Percentiles rank a stretch among this genome's conserved stretches.
These are phyloP conservation scores for Oxytropis ochrocephala DNA, from an alignment of 306 rosid genomes.

Conservation along the genomic window DNA sequence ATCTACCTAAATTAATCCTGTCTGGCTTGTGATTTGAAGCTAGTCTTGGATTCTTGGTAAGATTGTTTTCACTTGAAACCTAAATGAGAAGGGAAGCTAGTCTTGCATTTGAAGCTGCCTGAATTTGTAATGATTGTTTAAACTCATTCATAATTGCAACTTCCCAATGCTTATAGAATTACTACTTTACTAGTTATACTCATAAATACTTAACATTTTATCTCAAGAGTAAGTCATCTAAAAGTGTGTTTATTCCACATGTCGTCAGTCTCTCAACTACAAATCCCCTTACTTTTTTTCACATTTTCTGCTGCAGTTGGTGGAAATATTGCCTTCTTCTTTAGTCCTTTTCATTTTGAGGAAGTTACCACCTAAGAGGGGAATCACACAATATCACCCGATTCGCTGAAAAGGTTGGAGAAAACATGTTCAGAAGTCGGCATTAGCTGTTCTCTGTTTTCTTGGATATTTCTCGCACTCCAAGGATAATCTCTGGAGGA, in stretches of 20 bases:
- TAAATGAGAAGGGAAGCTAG: not conserved
- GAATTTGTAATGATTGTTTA: too few species aligned
- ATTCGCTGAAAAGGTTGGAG: slow-evolving; percentile 33
- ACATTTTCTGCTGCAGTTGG: slow-evolving; percentile 33
- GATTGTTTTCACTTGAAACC: not conserved
- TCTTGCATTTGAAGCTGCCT: too few species aligned
- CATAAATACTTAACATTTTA: not conserved
- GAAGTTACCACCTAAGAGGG: slow-evolving; percentile 50
- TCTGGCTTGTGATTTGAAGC: not conserved
- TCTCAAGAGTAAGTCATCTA: not conserved
- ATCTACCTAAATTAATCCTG: not conserved
- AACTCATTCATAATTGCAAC: not conserved
- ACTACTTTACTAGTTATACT: too few species aligned
- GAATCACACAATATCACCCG: slow-evolving; percentile 51
- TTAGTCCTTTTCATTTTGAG: slow-evolving; percentile 54
- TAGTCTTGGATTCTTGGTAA: not conserved
- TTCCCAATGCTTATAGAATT: not conserved
- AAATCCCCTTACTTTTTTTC: not conserved
- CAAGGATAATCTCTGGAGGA: slow-evolving; percentile 23
- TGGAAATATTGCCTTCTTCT: slow-evolving; percentile 49
- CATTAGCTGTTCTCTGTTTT: slow-evolving; percentile 20
- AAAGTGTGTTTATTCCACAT: slow-evolving; percentile 7
- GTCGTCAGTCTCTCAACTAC: not conserved
- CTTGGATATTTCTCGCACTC: slow-evolving; percentile 23
- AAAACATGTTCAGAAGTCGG: slow-evolving; percentile 16